Evolutionary conservation across 2,329 filamentous ascomycete genomes (phyloP).

Genomic region (Monilinia vaccinii-corymbosi): DNA sequence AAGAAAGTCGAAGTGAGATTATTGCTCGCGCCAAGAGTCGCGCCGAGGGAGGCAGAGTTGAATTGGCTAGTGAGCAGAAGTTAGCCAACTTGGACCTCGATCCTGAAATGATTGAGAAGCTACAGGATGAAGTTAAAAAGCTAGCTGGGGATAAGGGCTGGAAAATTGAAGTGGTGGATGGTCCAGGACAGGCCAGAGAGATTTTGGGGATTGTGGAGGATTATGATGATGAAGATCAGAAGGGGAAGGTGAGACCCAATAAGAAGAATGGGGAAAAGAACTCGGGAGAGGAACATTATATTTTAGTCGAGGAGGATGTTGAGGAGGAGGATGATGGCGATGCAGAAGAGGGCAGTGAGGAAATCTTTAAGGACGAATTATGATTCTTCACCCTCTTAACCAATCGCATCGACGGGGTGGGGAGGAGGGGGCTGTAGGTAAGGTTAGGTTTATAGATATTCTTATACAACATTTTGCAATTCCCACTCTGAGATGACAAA

Average conservation of each 20-base stretch:
- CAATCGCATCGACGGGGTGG: rapidly evolving
- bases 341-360: slow-evolving; percentile 37
- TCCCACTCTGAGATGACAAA: too few species aligned
- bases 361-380: slow-evolving; percentile 46
- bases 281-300: slow-evolving; percentile 2
- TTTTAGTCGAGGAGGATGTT: not conserved
- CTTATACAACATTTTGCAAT: too few species aligned
- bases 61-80: slow-evolving; percentile 51
- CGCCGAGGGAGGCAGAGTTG: slow-evolving; percentile 25
- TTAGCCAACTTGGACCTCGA: slow-evolving; percentile 51
- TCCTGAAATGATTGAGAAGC: slow-evolving; percentile 56
- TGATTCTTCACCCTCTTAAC: slow-evolving; percentile 18
- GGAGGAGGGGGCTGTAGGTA: not conserved
- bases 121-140: slow-evolving; percentile 59
- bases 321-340: slow-evolving; percentile 34
- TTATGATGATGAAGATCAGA: slow-evolving; percentile 32
- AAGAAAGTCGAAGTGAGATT: slow-evolving; percentile 39
- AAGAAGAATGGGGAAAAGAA: not conserved
- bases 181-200: slow-evolving; percentile 49
- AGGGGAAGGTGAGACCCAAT: slow-evolving; percentile 29
- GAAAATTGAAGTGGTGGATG: slow-evolving; percentile 72
- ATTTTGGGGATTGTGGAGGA: slow-evolving; percentile 61
- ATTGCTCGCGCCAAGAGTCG: slow-evolving; percentile 22
- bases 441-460: not conserved
- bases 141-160: slow-evolving; percentile 64